Evolutionary conservation across 2,329 filamentous ascomycete genomes (phyloP).

Genomic region (Hymenotorrendiella dingleyae): DNA sequence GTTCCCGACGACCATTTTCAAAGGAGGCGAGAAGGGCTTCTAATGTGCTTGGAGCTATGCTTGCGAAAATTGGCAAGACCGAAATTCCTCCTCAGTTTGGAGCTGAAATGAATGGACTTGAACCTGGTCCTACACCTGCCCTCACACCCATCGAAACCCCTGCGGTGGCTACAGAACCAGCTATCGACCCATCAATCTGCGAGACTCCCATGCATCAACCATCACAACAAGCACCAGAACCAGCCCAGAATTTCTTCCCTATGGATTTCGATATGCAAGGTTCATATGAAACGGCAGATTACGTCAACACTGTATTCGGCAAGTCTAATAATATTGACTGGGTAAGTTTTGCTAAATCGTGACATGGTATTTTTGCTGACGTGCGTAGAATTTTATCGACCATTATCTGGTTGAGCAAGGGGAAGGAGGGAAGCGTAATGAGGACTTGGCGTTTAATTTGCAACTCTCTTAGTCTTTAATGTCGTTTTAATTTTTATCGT

Average conservation of each 20-base stretch:
- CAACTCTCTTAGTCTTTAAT: too few species aligned
- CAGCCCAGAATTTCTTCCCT: neutral
- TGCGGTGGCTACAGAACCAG: neutral
- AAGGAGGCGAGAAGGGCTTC: constrained; percentile 10
- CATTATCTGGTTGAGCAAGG: constrained; percentile 2
- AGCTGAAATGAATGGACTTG: neutral
- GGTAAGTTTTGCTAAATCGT: neutral
- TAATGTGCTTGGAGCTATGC: constrained; percentile 9
- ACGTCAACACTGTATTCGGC: constrained; percentile 4
- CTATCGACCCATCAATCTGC: neutral
- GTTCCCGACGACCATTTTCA: neutral
- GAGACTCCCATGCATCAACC: neutral
- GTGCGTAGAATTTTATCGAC: constrained; percentile 5
- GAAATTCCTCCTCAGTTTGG: neutral
- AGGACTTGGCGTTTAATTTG: too few species aligned
- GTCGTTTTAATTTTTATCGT: too few species aligned
- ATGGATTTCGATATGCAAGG: neutral
- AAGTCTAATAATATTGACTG: constrained; percentile 5
- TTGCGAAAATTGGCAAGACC: constrained; percentile 5
- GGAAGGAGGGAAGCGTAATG: too few species aligned
- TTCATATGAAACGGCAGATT: neutral
- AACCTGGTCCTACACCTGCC: neutral
- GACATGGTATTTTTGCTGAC: neutral
- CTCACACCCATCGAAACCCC: too few species aligned
- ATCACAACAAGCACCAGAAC: neutral